Evolutionary conservation across 805 yeast genomes (phyloP).

Genomic region (Saccharomycopsis fodiens): DNA sequence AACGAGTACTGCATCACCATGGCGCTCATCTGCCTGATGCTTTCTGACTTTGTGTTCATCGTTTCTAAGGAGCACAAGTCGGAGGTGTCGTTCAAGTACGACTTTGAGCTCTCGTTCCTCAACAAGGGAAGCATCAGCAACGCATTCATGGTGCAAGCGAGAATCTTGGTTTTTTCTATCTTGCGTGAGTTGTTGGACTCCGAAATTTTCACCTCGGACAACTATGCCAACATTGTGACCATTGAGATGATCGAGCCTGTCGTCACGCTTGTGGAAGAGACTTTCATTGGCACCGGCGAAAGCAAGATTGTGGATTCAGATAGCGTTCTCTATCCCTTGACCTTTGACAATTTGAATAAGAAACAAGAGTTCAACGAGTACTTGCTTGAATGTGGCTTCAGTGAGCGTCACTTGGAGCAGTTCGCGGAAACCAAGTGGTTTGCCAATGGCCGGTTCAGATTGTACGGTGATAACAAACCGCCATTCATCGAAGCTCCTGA

Average conservation of each 20-base stretch:
- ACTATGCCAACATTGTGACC: conserved; percentile 27
- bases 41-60: conserved; percentile 1
- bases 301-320: conserved; percentile 28
- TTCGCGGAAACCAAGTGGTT: conserved; percentile 23
- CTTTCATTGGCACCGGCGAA: conserved; percentile 33
- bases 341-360: background rate
- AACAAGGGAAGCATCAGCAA: conserved; percentile 10
- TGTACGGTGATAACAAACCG: background rate
- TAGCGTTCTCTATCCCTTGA: conserved; percentile 31
- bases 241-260: conserved; percentile 38
- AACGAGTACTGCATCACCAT: conserved; percentile 14
- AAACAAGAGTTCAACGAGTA: conserved; percentile 5
- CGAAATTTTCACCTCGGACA: conserved; percentile 24
- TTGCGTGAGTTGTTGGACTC: conserved; percentile 29
- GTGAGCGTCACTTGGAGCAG: conserved; percentile 14
- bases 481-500: conserved; percentile 24
- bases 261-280: conserved; percentile 36
- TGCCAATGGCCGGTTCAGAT: background rate
- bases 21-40: conserved; percentile 1
- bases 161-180: conserved; percentile 34
- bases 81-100: conserved; percentile 1
- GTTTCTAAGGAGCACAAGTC: background rate
- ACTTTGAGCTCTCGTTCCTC: conserved; percentile 17
- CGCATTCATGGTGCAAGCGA: conserved; percentile 33
- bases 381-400: conserved; percentile 7